phyloP scores from a whole-genome alignment of 495 filamentous ascomycete genomes.

The Aspergillus steynii region DNA sequence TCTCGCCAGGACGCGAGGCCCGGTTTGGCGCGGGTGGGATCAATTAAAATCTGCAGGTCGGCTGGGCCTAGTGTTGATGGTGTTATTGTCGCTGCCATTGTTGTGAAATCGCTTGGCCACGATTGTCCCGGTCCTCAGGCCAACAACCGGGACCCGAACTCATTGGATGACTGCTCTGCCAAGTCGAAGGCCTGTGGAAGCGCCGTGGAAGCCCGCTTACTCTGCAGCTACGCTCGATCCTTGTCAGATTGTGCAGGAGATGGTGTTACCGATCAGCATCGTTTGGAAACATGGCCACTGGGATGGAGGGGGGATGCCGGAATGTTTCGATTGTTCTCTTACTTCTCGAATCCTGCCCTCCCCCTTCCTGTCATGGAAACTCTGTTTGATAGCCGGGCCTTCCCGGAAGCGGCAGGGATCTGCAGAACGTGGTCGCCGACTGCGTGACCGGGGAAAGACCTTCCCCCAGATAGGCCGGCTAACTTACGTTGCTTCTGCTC shows the following conservation, averaged over 20 bases:
- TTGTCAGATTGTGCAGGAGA: neutral
- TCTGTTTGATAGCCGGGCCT: neutral
- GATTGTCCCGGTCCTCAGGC: neutral
- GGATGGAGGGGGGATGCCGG: neutral
- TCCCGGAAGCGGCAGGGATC: neutral
- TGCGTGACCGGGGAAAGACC: neutral
- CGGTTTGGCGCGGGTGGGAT: neutral
- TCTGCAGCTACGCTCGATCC: neutral
- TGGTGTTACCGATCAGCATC: neutral
- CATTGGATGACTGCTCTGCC: neutral
- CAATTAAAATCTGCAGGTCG: constrained; percentile 1
- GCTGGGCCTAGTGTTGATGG: neutral
- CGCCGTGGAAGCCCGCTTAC: neutral
- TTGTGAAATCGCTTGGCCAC: neutral
- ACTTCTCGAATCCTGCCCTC: neutral
- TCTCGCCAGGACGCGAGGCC: neutral
- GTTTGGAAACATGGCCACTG: neutral
- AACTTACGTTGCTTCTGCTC: neutral
- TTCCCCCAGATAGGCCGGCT: neutral
- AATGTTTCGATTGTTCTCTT: neutral
- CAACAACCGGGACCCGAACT: neutral
- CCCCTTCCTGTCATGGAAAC: neutral
- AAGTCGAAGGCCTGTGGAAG: constrained; percentile 3
- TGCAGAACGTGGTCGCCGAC: neutral
- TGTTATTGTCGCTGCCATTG: neutral